Percentiles rank a stretch among this genome's conserved stretches.
Conservation (phyloP, 306 rosid genomes). For the Cicer judaicum region DNA sequence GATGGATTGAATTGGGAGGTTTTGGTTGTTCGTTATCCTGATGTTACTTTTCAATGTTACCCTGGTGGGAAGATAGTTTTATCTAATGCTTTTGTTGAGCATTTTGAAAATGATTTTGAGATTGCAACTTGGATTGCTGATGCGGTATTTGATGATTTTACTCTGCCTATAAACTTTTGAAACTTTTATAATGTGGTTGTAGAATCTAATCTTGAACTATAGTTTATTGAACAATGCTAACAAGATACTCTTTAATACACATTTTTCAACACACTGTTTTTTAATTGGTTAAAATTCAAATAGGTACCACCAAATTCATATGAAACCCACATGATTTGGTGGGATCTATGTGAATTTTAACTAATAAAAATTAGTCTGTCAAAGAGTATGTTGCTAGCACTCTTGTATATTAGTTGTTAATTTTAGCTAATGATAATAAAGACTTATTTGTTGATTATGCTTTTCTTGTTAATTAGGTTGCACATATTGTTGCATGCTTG, state of each 20-base stretch:
- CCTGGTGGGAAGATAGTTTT: slow-evolving; percentile 88
- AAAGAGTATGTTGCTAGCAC: no score
- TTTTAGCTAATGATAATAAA: slow-evolving; percentile 3
- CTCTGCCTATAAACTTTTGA: neutral
- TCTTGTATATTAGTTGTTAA: neutral
- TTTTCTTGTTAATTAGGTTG: slow-evolving; percentile 64
- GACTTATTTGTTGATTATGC: slow-evolving; percentile 3
- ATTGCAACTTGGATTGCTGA: slow-evolving; percentile 77
- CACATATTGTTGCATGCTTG: slow-evolving; percentile 48
- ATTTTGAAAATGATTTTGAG: slow-evolving; percentile 68
- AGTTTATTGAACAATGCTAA: no score
- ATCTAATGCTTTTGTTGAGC: slow-evolving; percentile 65
- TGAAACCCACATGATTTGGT: no score
- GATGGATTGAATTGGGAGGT: slow-evolving; percentile 88
- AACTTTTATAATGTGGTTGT: no score
- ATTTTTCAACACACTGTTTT: no score
- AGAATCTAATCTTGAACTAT: no score
- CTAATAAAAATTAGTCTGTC: no score
- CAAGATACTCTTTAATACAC: no score
- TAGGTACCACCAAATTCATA: no score
- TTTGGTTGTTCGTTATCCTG: slow-evolving; percentile 66
- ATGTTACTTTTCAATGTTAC: slow-evolving; percentile 61
- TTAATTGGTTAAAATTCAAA: no score
- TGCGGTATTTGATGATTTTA: slow-evolving; percentile 56
- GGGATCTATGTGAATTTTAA: no score